phyloP scores from a whole-genome alignment of 768 basidiomycete genomes.

The Holtermanniella nyarrowii region DNA sequence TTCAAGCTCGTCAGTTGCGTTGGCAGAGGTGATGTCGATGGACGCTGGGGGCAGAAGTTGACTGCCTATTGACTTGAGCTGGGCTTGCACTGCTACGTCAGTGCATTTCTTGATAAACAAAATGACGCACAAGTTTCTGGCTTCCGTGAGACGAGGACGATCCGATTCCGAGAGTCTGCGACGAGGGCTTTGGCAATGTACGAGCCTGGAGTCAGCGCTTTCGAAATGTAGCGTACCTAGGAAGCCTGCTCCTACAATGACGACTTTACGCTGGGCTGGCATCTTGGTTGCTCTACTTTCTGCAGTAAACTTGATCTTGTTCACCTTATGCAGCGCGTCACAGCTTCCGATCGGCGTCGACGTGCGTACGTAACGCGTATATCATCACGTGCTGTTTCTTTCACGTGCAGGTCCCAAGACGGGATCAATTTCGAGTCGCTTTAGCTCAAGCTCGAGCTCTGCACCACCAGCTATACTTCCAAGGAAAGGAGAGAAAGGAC shows the following conservation, averaged over 20 bases:
- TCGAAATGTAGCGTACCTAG: conserved; percentile 48
- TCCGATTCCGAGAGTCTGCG: conserved; percentile 41
- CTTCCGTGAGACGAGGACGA: conserved; percentile 55
- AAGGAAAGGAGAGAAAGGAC: no score
- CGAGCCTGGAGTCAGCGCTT: conserved; percentile 44
- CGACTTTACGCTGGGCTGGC: conserved; percentile 35
- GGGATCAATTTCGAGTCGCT: no score
- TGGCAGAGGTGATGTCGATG: conserved; percentile 49
- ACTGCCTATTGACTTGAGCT: conserved; percentile 27
- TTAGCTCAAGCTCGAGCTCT: no score
- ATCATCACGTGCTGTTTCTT: no score
- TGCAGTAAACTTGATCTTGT: no score
- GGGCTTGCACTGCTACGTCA: conserved; percentile 30
- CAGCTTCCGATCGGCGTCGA: no score
- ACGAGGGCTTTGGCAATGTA: conserved; percentile 53
- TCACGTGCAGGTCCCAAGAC: no score
- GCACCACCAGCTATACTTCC: no score
- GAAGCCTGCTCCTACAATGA: conserved; percentile 48
- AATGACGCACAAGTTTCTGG: conserved; percentile 44
- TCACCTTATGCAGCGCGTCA: no score
- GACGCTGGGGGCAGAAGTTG: conserved; percentile 45
- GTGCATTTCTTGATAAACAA: neutral
- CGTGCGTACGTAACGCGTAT: no score
- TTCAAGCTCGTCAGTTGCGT: conserved; percentile 37
- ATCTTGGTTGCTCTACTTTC: neutral